Conservation (phyloP, 78 protist genomes). For the Dictyostelium firmibasis region DNA sequence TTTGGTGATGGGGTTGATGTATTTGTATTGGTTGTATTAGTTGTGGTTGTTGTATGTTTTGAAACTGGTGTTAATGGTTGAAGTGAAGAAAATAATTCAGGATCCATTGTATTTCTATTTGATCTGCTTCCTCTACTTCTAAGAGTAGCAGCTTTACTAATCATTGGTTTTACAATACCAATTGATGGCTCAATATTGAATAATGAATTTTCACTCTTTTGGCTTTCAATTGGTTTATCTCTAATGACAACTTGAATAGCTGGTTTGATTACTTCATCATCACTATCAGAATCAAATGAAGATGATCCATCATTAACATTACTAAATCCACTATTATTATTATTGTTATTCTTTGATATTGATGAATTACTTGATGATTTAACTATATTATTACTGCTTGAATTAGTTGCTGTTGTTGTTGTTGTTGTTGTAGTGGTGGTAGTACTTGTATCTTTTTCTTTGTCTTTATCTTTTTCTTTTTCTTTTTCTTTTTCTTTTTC, state of each 20-base stretch:
- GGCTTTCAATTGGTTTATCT: conserved; percentile 61
- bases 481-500: conserved; percentile 15
- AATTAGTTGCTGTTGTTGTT: neutral
- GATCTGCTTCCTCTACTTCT: conserved; percentile 58
- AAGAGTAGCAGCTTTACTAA: neutral
- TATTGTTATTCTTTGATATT: neutral
- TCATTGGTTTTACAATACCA: conserved; percentile 8
- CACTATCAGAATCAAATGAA: neutral
- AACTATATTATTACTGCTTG: neutral
- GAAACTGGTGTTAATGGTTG: conserved; percentile 54
- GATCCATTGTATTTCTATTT: neutral
- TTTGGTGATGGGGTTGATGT: neutral
- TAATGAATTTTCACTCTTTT: neutral
- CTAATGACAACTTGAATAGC: conserved; percentile 75
- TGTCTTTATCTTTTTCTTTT: neutral
- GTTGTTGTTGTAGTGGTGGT: neutral
- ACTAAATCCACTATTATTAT: neutral
- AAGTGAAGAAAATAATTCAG: conserved; percentile 20
- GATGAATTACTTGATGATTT: neutral
- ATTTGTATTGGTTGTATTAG: neutral
- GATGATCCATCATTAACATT: neutral
- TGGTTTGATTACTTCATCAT: conserved; percentile 39
- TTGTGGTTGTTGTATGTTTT: neutral
- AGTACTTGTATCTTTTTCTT: neutral
- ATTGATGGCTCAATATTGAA: conserved; percentile 51